phyloP scores from a whole-genome alignment of 2,329 filamentous ascomycete species.

The Botrytis medusae region DNA sequence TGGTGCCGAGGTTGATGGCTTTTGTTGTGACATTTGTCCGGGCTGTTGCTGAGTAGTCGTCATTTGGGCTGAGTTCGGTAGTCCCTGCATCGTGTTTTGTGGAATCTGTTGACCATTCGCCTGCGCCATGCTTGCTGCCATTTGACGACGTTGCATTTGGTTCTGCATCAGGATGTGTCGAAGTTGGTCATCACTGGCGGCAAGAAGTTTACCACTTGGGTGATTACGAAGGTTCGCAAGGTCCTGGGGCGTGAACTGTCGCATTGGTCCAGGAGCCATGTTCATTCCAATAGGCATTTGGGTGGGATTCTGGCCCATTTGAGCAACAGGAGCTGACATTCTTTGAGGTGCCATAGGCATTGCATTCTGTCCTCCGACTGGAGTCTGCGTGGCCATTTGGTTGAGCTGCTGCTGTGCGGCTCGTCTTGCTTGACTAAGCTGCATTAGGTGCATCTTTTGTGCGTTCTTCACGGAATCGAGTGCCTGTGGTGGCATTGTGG shows the following conservation, averaged over 20 bases:
- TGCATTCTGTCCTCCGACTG: constrained; percentile 22
- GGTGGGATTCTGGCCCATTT: constrained; percentile 34
- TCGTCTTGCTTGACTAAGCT: constrained; percentile 28
- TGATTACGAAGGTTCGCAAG: constrained; percentile 33
- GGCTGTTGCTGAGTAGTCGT: constrained; percentile 9
- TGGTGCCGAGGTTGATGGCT: constrained; percentile 23
- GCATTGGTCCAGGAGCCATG: constrained; percentile 26
- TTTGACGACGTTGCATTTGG: constrained; percentile 25
- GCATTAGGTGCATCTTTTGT: constrained; percentile 37
- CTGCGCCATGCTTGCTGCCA: constrained; percentile 21
- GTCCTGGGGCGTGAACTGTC: constrained; percentile 35
- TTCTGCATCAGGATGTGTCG: constrained; percentile 33
- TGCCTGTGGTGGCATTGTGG: constrained; percentile 30
- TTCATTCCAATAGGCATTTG: constrained; percentile 30
- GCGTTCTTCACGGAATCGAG: constrained; percentile 34
- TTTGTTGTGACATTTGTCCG: constrained; percentile 27
- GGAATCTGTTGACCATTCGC: constrained; percentile 23
- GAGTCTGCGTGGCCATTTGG: constrained; percentile 22
- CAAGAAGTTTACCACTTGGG: constrained; percentile 34
- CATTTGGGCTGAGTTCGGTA: constrained; percentile 13
- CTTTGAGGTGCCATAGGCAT: constrained; percentile 30
- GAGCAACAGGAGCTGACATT: constrained; percentile 39
- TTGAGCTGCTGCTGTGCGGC: constrained; percentile 26
- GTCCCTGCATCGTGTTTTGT: constrained; percentile 18
- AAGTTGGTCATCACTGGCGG: constrained; percentile 38